Percentiles rank a stretch among this genome's conserved stretches.
These are phyloP conservation scores for Fusarium paranaense DNA, from an alignment of 2,329 filamentous ascomycete species.

Conservation along the genomic window DNA sequence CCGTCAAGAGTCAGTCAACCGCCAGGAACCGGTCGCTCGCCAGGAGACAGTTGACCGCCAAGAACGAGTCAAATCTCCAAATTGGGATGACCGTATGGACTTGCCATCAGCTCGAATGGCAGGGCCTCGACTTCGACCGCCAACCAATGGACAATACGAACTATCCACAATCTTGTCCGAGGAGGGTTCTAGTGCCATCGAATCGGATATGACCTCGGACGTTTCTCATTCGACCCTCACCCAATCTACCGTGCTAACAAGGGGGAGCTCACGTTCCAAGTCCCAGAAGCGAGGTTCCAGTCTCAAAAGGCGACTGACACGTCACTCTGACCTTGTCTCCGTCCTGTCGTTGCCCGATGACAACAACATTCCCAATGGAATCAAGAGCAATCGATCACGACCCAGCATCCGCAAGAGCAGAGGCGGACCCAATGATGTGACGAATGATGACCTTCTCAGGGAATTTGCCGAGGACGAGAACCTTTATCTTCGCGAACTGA, in stretches of 20 bases:
- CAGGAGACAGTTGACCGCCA: neutral
- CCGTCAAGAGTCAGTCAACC: neutral
- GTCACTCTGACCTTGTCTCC: constrained; percentile 93
- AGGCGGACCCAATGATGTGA: constrained; percentile 74
- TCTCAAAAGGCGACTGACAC: constrained; percentile 83
- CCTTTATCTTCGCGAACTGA: constrained; percentile 90
- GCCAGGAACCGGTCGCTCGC: neutral
- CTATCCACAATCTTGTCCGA: constrained; percentile 69
- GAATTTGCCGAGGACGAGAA: constrained; percentile 87
- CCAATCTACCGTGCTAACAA: constrained; percentile 62
- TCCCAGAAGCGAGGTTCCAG: constrained; percentile 60
- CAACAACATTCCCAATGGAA: constrained; percentile 65
- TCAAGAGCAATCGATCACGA: constrained; percentile 78
- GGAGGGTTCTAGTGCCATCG: constrained; percentile 57
- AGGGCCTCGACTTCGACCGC: constrained; percentile 56
- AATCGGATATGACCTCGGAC: constrained; percentile 64
- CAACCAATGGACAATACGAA: constrained; percentile 66
- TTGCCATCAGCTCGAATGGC: constrained; percentile 44
- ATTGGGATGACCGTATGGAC: constrained; percentile 31
- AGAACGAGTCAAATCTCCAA: neutral
- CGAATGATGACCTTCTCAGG: constrained; percentile 78
- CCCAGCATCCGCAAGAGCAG: constrained; percentile 82
- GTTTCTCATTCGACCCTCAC: constrained; percentile 68
- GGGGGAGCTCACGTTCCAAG: constrained; percentile 57
- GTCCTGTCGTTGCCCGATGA: constrained; percentile 82